Evolutionary conservation across 2,329 filamentous ascomycete genomes (phyloP), one percentile per base, ranked within the genome.

Genomic region (Cercospora canescens): DNA sequence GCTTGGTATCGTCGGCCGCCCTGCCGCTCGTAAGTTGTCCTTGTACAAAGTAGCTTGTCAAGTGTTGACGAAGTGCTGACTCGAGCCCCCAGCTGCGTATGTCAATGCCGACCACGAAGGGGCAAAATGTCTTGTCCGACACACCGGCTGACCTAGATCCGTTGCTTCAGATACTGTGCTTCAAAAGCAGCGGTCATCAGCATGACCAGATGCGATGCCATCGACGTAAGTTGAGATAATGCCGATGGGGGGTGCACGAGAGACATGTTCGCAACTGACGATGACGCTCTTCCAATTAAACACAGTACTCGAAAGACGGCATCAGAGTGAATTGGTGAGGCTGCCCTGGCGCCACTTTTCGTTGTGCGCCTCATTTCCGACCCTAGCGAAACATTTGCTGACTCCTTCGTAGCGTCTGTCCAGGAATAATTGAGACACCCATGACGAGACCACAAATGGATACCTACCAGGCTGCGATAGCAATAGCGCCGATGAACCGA

Each of bases 171-270:
- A 21, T 84, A 84, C 64, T 81, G 78, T 63, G 81, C 81, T 1
- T 79, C 78, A 5, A 84, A 84, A 62, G 80, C 81, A 4, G 82
- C 81, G 1, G 78, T 84, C 0, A 79, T 83, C 7, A 77, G 77
- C 39, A 74, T 84, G 75, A 84, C 82, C 3, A 81, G 78, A 65
- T 79, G 78, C 58, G 81, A 83, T 74, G 82, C 82, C n/a, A 80
- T 83, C 41, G 80, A 83, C 69, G 81, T 81, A 61, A 67, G 77
- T 72, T 4, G 24, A 39, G 14, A 32, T 16, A 5, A 16, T 24
- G n/a, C 18, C 48, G 21, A 16, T 4, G 35, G 41, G 18, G 24
- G 14, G 45, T 35, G 52, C 52, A 35, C 28, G 28, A 56, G n/a
- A 56, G 45, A 52, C 45, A 56, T 39, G 60, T 54, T 26, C 50